These are phyloP conservation scores for Solanum piurae DNA, from an alignment of 257 asterid species.

Conservation along the genomic window DNA sequence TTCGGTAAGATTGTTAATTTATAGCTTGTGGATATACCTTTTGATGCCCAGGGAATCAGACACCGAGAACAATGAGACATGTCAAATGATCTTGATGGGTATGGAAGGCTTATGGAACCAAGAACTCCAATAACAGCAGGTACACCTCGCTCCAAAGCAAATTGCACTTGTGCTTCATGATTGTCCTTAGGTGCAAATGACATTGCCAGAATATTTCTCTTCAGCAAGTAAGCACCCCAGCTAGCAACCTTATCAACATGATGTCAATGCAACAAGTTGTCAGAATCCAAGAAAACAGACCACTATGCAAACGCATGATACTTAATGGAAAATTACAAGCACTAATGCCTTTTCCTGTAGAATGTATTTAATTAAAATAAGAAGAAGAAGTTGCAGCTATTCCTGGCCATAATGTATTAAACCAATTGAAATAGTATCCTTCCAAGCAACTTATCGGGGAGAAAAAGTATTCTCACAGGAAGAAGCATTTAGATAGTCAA, in stretches of 20 bases:
- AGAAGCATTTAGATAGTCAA: neutral
- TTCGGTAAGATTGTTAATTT: neutral
- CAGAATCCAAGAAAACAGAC: neutral
- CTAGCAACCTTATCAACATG: constrained; percentile 62
- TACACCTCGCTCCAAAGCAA: constrained; percentile 91
- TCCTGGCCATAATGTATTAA: neutral
- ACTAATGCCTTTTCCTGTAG: neutral
- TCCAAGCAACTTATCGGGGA: neutral
- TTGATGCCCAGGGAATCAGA: constrained; percentile 75
- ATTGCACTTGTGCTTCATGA: constrained; percentile 95
- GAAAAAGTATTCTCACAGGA: neutral
- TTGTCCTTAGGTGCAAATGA: constrained; percentile 93
- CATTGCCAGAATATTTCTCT: constrained; percentile 72
- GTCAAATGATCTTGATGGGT: constrained; percentile 80
- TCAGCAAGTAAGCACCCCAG: constrained; percentile 92
- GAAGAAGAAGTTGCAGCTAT: neutral
- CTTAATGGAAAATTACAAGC: neutral
- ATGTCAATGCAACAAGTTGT: neutral
- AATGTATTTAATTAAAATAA: neutral
- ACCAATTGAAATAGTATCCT: neutral
- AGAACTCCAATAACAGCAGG: constrained; percentile 86
- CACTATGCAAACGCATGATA: neutral
- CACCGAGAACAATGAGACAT: constrained; percentile 95
- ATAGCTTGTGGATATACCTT: constrained; percentile 31
- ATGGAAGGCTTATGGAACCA: constrained; percentile 75